Base-by-base conservation (phyloP, 805 yeast genomes). In the Yamadazyma olivae region DNA sequence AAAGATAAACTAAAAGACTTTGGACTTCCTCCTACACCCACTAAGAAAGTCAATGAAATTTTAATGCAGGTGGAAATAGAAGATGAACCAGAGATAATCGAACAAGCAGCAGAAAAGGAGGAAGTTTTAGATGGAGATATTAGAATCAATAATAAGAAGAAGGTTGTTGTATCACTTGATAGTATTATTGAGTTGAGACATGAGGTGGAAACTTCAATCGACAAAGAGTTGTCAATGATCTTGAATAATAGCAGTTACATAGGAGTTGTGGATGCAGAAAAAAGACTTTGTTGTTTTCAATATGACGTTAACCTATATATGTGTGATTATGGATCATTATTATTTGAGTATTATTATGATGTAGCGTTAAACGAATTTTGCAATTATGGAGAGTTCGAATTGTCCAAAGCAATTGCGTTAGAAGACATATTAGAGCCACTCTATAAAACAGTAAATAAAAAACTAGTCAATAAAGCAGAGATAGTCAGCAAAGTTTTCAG, bases 271-370 rank as follows among this genome's bases (percentile, higher is more conserved):
- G 98, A 91, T 53, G 73, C 74, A 8, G 52, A 59, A 9, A 73
- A 77, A 42, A 64, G 97, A 29, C 63, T 91, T 15, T 81, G 84
- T 10, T 83, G 95, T n/a, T 67, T 91, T 29, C 99, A 93, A 54
- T 75, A 80, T 52, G 96, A 83, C 48, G 83, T 89, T 6, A 78
- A 79, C 39, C 64, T 93, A 10, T 83, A 74, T 53, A 59, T 93
- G 17, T 78, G 91, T 14, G 96, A 91, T 57, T 93, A 88, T 56
- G 87, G 82, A 0, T 71, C 84, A 0, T 54, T 86, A 1, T 67
- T 81, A 19, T 59, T 62, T 41, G 87, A 85, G 43, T 66, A 88
- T 37, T 89, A 84, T 50, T 93, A 89, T 57, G 97, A 93, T 49
- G 61, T 84, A 4, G 88, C 84, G 0, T 58, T 93, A 10, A 61